Evolutionary conservation across 192 early-diverging fungal genomes (phyloP), one percentile per base, ranked within the genome.

Genomic region (Umbelopsis sp.): DNA sequence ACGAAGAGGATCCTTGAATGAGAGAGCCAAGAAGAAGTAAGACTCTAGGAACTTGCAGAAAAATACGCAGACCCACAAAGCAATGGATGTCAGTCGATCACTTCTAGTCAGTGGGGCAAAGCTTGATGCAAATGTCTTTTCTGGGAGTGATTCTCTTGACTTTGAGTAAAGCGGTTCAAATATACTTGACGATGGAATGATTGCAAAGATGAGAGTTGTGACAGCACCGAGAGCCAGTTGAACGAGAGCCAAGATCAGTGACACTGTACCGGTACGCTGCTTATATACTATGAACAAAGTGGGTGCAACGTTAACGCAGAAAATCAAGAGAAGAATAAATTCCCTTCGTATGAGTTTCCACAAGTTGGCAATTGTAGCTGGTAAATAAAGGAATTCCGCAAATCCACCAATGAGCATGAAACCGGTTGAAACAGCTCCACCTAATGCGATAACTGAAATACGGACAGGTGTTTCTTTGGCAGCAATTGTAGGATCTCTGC

Each of bases 21-120:
- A 89, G 43, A 90, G 78, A 2, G 85, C 85, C 51, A 89, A 69
- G 81, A 88, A 90, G 77, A 90, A 85, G 79, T 90, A 88, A 8
- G 88, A 88, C 72, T 90, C 90, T 59, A 91, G 70, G 49, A 85
- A 88, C 76, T 91, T 91, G 82, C 85, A 84, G 67, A 81, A 54
- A 71, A 91, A 89, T n/a, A 91, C 83, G 44, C 81, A 78, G 20
- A 81, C 71, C 90, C 90, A 91, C 68, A 91, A 67, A 47, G 72
- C 69, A 29, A 90, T 74, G 44, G 89, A 90, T 24, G 88, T 69
- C 4, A 79, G 80, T 34, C 87, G 84, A 26, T 90, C 88, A 8
- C 80, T 81, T 34, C 77, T 72, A 65, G 74, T 76, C 47, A 91
- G 80, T 20, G 81, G 77, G 22, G 87, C 81, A 77, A 90, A 91